Evolutionary conservation across 345 rosid genomes (phyloP), one percentile per base, ranked within the genome.

Genomic region (Zanthoxylum bungeanum): DNA sequence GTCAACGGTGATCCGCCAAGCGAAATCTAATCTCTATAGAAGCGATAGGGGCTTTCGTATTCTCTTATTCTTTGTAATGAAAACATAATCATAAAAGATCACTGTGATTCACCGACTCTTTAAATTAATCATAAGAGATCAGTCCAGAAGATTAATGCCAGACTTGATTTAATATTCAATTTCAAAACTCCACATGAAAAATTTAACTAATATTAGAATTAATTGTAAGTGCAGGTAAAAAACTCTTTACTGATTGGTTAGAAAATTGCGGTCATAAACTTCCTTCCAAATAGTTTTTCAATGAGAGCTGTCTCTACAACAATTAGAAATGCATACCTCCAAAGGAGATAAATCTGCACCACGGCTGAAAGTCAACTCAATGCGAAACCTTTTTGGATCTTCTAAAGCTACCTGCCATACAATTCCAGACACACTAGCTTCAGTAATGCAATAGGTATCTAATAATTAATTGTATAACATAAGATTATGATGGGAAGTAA

Each of bases 291-390:
- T 31, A 49, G 4, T 66, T 33, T 65, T 24, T 33, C 14, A 4
- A 24, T 19, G 37, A 40, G 37, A 42, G 52, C 21, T 61, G 8
- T 50, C 19, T 42, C 56, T 19, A 40, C 33, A 33, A 19, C 8
- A 25, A 69, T 21, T 19, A 31, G 27, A 68, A 31, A 71, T 10
- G 36, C 44, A 58, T 75, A 93, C 98, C 98, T 93, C 92, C 74
- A 96, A 75, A 5, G 97, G 97, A 64, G 98, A 88, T 59, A 93
- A 84, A 82, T 96, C 99, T 69, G 99, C 99, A 53, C 99, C 97
- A 37, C 96, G 98, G 75, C 98, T 96, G 81, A 86, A 87, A 49
- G 98, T 91, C 82, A 96, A 81, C 75, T 96, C 99, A 25, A 91
- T 75, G 21, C 98, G 92, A 80, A 85, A 96, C 78, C 97, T 84